Evolutionary conservation across 306 rosid species (phyloP).

Genomic region (Vachellia collinsii): DNA sequence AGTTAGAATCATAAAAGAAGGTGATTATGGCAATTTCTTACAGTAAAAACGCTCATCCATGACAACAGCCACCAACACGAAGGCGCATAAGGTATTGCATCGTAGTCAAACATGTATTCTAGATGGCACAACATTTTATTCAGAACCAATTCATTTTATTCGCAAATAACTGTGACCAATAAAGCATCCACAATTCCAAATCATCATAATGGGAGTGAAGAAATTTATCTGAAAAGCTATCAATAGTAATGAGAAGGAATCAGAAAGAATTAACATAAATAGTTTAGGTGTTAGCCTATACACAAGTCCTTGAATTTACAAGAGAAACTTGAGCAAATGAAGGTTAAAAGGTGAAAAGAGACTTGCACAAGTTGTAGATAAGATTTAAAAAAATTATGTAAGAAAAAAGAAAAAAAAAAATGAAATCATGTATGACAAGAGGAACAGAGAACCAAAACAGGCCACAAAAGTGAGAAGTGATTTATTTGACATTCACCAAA

Average conservation of each 20-base stretch:
- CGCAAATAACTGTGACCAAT: background rate
- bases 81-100: constrained; percentile 4
- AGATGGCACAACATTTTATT: constrained; percentile 3
- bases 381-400: constrained; percentile 1
- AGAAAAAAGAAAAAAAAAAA: constrained; percentile 17
- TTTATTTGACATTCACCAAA: constrained; percentile 26
- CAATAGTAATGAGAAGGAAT: background rate
- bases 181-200: constrained; percentile 1
- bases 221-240: constrained; percentile 1
- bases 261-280: constrained; percentile 4
- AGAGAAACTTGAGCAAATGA: background rate
- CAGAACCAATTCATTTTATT: background rate
- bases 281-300: constrained; percentile 24
- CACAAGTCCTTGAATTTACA: constrained; percentile 23
- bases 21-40: constrained; percentile 18
- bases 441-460: constrained; percentile 5
- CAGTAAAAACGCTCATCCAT: constrained; percentile 20
- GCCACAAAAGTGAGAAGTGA: constrained; percentile 26
- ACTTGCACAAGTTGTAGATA: constrained; percentile 12
- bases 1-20: constrained; percentile 38
- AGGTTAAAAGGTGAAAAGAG: constrained; percentile 29
- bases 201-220: background rate
- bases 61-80: constrained; percentile 1
- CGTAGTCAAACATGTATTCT: background rate
- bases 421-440: constrained; percentile 14